phyloP scores from a whole-genome alignment of 2,329 filamentous ascomycete genomes.

The Fusarium acutatum region DNA sequence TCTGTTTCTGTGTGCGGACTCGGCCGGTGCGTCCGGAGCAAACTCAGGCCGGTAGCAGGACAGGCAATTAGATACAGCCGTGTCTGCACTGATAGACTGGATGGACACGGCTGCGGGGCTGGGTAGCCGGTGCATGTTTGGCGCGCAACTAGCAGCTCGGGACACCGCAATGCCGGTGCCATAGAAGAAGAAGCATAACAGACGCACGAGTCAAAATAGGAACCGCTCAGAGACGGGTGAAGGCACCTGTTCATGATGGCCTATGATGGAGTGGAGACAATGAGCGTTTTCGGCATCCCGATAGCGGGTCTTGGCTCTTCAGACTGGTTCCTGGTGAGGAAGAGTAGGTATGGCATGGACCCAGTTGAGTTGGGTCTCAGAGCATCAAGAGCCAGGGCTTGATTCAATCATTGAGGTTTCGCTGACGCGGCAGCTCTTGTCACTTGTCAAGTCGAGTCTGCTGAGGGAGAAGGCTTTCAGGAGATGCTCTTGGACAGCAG shows the following conservation, averaged over 20 bases:
- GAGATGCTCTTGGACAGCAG: conserved; percentile 12
- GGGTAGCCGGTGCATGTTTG: conserved; percentile 27
- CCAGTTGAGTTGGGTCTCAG: conserved; percentile 23
- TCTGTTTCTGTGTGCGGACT: conserved; percentile 14
- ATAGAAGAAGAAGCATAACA: conserved; percentile 38
- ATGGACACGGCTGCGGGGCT: conserved; percentile 21
- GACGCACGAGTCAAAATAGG: conserved; percentile 32
- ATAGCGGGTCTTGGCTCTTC: conserved; percentile 32
- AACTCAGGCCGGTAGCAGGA: conserved; percentile 24
- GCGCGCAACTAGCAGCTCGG: conserved; percentile 37
- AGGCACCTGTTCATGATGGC: not conserved
- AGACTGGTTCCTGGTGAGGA: conserved; percentile 32
- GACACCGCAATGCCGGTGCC: conserved; percentile 38
- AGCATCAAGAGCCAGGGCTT: conserved; percentile 14
- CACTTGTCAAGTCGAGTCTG: not conserved
- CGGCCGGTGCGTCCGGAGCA: conserved; percentile 35
- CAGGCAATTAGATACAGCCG: conserved; percentile 17
- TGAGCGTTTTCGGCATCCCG: conserved; percentile 36
- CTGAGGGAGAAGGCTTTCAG: not conserved
- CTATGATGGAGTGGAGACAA: conserved; percentile 13
- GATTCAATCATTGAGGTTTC: conserved; percentile 11
- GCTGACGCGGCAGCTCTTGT: conserved; percentile 33
- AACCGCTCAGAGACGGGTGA: conserved; percentile 5
- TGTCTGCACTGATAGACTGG: conserved; percentile 4
- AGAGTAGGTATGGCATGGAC: conserved; percentile 11